Base-by-base conservation (phyloP, 2,329 filamentous ascomycete species). In the Ilyonectria mors-panacis region DNA sequence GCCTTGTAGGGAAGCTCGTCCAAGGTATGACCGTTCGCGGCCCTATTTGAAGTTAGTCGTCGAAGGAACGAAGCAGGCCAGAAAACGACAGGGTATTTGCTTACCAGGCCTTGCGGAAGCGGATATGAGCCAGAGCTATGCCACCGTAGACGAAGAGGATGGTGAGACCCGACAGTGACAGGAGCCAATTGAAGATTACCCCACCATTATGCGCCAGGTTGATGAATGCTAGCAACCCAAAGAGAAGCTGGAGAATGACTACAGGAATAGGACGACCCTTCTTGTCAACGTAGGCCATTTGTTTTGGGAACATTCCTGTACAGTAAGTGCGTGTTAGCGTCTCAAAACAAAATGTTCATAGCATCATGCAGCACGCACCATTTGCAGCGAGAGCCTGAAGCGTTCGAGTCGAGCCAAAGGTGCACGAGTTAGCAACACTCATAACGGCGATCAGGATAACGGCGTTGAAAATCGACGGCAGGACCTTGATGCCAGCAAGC, bases 1-100 rank as follows among this genome's bases (percentile, higher is more conserved):
- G 92, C 93, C 44, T 82, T 85, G 85, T 95, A 97, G 13, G 94
- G 92, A 13, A 98, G 86, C 73, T 97, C 92, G 63, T 89, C 85
- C 33, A 37, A 37, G 33, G 33, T 37, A 37, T 37, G 33, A 37
- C 33, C 33, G 33, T 37, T 37, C 9, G 33, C 33, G 33, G 33
- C 8, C 33, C 33, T 37, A 37, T 37, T 37, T 37, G 33, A 37
- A 37, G 33, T 37, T 37, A 37, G 33, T 37, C 12, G 12, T 37
- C 33, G 33, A 37, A 37, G 33, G 33, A 37, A 37, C 33, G 33
- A 37, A 37, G 33, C 33, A 37, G 33, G 9, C 33, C 33, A 37
- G 33, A 37, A 28, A 95, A 82, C 19, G 83, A 85, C 78, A 91
- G 91, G 53, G 92, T 92, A 68, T 90, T 88, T 9, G 82, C 76